phyloP scores from a whole-genome alignment of 2,329 filamentous ascomycete genomes.

The Chaetothyriales sp. region DNA sequence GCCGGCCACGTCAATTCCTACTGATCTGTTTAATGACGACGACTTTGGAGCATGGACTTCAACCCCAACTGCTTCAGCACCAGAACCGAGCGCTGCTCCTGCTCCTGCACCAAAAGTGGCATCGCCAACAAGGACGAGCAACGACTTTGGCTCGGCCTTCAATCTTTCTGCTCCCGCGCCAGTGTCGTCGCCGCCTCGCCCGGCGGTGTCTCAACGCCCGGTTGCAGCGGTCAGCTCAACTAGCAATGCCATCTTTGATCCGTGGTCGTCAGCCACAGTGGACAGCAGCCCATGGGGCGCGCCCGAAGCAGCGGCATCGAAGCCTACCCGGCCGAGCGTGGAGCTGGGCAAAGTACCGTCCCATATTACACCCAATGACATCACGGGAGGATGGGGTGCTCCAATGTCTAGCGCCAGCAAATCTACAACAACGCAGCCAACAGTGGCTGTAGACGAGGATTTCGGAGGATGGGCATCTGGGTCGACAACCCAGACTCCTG shows the following conservation, averaged over 20 bases:
- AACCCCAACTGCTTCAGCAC: slow-evolving; percentile 9
- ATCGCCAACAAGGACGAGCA: slow-evolving; percentile 10
- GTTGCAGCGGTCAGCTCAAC: slow-evolving; percentile 17
- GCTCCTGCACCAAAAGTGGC: slow-evolving; percentile 20
- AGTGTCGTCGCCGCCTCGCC: slow-evolving; percentile 15
- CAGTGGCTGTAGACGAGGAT: slow-evolving; percentile 78
- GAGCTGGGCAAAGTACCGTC: slow-evolving; percentile 26
- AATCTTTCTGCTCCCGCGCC: slow-evolving; percentile 51
- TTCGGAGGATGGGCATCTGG: slow-evolving; percentile 89
- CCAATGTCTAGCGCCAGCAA: slow-evolving; percentile 24
- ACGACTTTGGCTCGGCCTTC: slow-evolving; percentile 53
- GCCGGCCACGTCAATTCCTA: slow-evolving; percentile 28
- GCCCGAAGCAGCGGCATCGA: slow-evolving; percentile 37
- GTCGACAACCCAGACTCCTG: slow-evolving; percentile 32
- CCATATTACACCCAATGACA: slow-evolving; percentile 42
- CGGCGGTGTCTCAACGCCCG: not conserved
- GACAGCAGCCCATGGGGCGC: slow-evolving; percentile 63
- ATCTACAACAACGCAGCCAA: slow-evolving; percentile 35
- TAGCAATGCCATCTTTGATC: slow-evolving; percentile 41
- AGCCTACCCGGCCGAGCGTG: slow-evolving; percentile 12
- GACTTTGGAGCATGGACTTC: slow-evolving; percentile 18
- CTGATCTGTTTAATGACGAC: slow-evolving; percentile 16
- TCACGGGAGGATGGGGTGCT: slow-evolving; percentile 50
- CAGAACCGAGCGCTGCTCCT: slow-evolving; percentile 31
- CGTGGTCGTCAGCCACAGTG: slow-evolving; percentile 40